A percentile compares a stretch with the other conserved stretches of the same genome.
These are phyloP conservation scores for Phytophthora capsici DNA, from an alignment of 352 stramenopile genomes.

Conservation along the genomic window DNA sequence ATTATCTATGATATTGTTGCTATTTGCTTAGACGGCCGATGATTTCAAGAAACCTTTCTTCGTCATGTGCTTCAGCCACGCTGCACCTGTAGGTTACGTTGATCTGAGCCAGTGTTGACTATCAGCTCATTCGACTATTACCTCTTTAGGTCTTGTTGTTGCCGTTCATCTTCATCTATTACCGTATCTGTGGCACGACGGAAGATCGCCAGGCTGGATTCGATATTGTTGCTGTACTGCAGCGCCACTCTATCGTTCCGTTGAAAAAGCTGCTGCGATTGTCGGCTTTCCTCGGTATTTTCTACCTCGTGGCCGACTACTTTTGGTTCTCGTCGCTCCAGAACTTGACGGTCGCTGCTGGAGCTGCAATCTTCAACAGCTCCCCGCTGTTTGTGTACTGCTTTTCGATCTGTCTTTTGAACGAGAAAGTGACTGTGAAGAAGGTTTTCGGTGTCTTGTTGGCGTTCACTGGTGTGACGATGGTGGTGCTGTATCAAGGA, in stretches of 20 bases:
- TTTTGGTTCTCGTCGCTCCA: slow-evolving; percentile 64
- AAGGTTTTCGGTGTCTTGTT: slow-evolving; percentile 54
- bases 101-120: not conserved
- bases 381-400: slow-evolving; percentile 73
- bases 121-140: not conserved
- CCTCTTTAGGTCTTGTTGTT: slow-evolving; percentile 21
- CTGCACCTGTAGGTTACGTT: slow-evolving; percentile 28
- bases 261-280: slow-evolving; percentile 38
- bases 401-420: slow-evolving; percentile 68
- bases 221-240: slow-evolving; percentile 27
- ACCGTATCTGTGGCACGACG: slow-evolving; percentile 28
- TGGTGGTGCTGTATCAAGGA: slow-evolving; percentile 56
- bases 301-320: slow-evolving; percentile 54
- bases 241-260: slow-evolving; percentile 50
- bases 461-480: slow-evolving; percentile 53
- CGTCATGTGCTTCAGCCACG: slow-evolving; percentile 60
- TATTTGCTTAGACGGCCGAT: slow-evolving; percentile 11
- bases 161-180: slow-evolving; percentile 39
- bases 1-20: not conserved
- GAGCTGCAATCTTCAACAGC: slow-evolving; percentile 65
- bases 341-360: slow-evolving; percentile 52
- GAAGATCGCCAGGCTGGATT: slow-evolving; percentile 23
- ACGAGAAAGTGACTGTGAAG: slow-evolving; percentile 41
- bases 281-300: slow-evolving; percentile 48
- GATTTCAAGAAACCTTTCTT: slow-evolving; percentile 56